These are phyloP conservation scores for Tephrocybe sp. DNA, from an alignment of 768 basidiomycete species.

Conservation along the genomic window DNA sequence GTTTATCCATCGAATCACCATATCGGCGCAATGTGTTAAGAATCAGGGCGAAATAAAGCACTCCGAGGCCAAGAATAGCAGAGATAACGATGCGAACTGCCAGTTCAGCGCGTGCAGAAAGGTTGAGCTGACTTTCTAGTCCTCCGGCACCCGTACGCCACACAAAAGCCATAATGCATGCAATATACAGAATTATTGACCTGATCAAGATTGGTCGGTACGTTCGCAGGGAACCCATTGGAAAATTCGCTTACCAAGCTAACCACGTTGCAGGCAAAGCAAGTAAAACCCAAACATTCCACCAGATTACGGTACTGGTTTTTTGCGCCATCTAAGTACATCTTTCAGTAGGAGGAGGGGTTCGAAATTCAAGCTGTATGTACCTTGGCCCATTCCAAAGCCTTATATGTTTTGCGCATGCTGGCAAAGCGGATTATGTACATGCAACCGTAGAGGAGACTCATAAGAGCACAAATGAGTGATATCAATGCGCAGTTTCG, in stretches of 20 bases:
- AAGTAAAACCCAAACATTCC: constrained; percentile 68
- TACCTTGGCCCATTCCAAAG: constrained; percentile 62
- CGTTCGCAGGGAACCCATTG: not conserved
- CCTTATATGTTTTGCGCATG: constrained; percentile 63
- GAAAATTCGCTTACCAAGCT: constrained; percentile 47
- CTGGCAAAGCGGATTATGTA: constrained; percentile 60
- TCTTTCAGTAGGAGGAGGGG: not conserved
- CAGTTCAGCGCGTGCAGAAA: constrained; percentile 36
- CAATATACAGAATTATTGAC: constrained; percentile 68
- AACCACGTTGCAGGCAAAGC: constrained; percentile 71
- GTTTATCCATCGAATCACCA: constrained; percentile 38
- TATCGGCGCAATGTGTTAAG: constrained; percentile 54
- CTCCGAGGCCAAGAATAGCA: constrained; percentile 38
- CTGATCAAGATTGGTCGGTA: constrained; percentile 24
- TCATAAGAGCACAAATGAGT: constrained; percentile 56
- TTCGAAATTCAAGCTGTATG: not conserved
- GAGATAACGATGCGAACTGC: constrained; percentile 60
- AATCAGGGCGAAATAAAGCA: constrained; percentile 53
- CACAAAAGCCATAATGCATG: constrained; percentile 63
- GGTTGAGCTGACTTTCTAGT: constrained; percentile 38
- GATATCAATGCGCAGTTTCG: constrained; percentile 53
- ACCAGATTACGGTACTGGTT: constrained; percentile 25
- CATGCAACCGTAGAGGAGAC: constrained; percentile 57
- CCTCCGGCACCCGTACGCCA: constrained; percentile 64
- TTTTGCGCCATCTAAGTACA: constrained; percentile 54